phyloP scores from a whole-genome alignment of 768 basidiomycete species.

The Pleurotus tuber-regium region DNA sequence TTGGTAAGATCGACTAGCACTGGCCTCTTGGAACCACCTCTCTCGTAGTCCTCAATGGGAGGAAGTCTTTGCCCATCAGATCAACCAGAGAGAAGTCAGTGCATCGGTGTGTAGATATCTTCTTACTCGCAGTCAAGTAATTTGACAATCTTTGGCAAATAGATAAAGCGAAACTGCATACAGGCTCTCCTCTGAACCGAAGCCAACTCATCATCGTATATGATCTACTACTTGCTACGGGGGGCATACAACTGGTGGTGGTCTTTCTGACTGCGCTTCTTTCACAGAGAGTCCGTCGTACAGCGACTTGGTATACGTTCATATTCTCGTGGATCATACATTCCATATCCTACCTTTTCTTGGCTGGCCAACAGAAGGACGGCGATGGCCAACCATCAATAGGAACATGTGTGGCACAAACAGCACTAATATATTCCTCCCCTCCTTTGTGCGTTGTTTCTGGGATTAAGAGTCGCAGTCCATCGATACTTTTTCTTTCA shows the following conservation, averaged over 20 bases:
- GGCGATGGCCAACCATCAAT: not conserved
- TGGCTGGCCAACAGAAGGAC: constrained; percentile 11
- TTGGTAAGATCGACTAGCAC: too few relatives aligned
- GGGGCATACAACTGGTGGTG: not conserved
- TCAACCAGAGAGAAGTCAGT: too few relatives aligned
- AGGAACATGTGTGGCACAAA: constrained; percentile 6
- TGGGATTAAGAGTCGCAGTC: not conserved
- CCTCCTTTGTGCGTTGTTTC: constrained; percentile 9
- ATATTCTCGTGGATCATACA: constrained; percentile 13
- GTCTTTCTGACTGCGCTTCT: constrained; percentile 9
- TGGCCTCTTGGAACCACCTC: too few relatives aligned
- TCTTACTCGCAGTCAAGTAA: too few relatives aligned
- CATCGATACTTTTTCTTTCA: not conserved
- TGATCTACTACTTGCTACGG: not conserved
- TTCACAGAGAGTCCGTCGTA: constrained; percentile 6
- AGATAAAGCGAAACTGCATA: not conserved
- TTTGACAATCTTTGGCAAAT: not conserved
- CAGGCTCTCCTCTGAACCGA: not conserved
- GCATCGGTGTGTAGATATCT: too few relatives aligned
- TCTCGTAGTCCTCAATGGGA: too few relatives aligned
- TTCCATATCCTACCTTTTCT: constrained; percentile 3
- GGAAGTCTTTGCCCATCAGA: too few relatives aligned
- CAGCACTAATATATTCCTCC: constrained; percentile 12
- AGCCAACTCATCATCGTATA: not conserved
- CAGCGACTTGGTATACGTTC: constrained; percentile 12